Evolutionary conservation across 331 rosid genomes (phyloP), one percentile per base, ranked within the genome.

Genomic region (Quercus lobata): DNA sequence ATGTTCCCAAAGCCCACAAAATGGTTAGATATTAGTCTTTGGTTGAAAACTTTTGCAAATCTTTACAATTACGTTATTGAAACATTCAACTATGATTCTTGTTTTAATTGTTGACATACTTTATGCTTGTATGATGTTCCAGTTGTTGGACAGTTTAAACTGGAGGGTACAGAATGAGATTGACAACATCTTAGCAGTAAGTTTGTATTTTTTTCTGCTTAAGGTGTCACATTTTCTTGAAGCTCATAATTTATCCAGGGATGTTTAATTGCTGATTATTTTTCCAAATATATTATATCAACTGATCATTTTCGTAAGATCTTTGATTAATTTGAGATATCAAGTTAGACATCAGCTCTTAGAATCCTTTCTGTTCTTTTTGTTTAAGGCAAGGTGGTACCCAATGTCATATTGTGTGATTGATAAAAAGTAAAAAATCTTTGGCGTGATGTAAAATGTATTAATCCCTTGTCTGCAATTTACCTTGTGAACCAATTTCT

Each of bases 141-240:
- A 95, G 99, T 84, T 95, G 85, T 76, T 95, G 74, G 99, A 95
- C 75, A 86, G 90, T 83, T 86, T 95, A 82, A 86, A 93, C 63
- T 95, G 99, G 99, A 89, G 99, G 89, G 75, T 93, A 19, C 96
- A 95, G 80, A 93, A 89, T 86, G 89, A 91, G 78, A 95, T 95
- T 75, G 97, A 93, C 93, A 80, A 78, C 73, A 93, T 91, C 73
- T 84, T 95, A 84, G 77, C 92, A 3, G 99, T 93, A 82, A 93
- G 96, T 88, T 72, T 77, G n/a, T 79, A 22, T 46, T 63, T 11
- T 81, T 29, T 21, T 25, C 5, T 16, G 49, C 17, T 62, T 41
- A 41, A 2, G 49, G 49, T 41, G 63, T 73, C 70, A 70, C 30
- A 75, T 57, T 65, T 70, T 69, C 80, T 74, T 73, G 69, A 72